Evolutionary conservation across 495 filamentous ascomycete species (phyloP), one percentile per base, ranked within the genome.

Genomic region (Neurospora sp.): DNA sequence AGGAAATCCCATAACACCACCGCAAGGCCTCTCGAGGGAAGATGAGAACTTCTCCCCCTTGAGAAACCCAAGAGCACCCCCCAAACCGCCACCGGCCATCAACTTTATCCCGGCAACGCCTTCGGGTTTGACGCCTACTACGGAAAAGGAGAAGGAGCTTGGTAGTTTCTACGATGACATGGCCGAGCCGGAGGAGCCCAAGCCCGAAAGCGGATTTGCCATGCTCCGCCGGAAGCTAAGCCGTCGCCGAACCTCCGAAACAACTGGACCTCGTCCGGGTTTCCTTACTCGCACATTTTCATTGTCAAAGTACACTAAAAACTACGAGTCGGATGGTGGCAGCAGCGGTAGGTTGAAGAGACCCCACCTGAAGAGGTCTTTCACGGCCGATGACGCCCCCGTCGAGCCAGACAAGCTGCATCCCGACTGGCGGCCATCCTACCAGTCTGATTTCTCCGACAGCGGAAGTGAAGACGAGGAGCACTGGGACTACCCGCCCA

Each of bases 341-440:
- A n/a, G 65, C 12, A 27, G 35, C 20, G 82, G 80, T 37, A 77
- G 84, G 20, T 80, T 82, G 39, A 84, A 83, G 71, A 83, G 87
- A 42, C 77, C 74, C 6, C 73, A 73, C 8, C 59, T 75, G 27
- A 74, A 70, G 31, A 75, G 81, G 16, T 82, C 82, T 72, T 82
- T 83, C 0, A 82, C 82, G 8, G 75, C 80, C 1, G 82, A 83
- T 40, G 81, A 84, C 41, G 71, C 74, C 41, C 85, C 83, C 16
- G 69, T 79, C 2, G 86, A 88, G 69, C 84, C 86, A 42, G 86
- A 84, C 69, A 89, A 86, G 68, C 83, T 94, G 6, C 91, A 96
- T 76, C 93, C 93, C 1, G 91, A 91, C 80, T 97, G 94, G 94
- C 87, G 89, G 37, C 93, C 94, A 5, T 69, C 89, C 35, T 93